Conservation (phyloP, 2,329 filamentous ascomycete species). For the Cercospora nicotianae region DNA sequence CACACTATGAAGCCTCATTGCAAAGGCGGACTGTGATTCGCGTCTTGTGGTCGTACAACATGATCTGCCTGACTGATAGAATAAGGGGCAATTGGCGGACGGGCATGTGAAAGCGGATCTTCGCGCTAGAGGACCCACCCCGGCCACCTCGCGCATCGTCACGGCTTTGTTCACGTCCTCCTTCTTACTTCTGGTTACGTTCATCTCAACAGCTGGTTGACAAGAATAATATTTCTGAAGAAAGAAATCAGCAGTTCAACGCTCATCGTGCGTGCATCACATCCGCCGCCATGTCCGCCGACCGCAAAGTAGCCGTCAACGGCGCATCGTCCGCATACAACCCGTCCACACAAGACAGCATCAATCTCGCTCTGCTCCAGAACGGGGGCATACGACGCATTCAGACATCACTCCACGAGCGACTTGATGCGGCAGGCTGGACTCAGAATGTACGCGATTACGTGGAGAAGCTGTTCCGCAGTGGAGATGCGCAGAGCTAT, state of each 20-base stretch:
- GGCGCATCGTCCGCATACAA: constrained; percentile 44
- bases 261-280: neutral
- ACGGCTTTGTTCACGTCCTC: neutral
- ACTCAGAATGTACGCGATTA: constrained; percentile 56
- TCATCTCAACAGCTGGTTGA: neutral
- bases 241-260: neutral
- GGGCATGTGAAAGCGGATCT: neutral
- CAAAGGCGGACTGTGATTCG: no score
- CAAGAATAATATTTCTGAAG: neutral
- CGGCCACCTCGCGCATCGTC: neutral
- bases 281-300: constrained; percentile 19
- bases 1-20: neutral
- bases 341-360: constrained; percentile 41
- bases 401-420: constrained; percentile 55
- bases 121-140: neutral
- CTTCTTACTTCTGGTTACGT: neutral
- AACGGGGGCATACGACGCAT: constrained; percentile 56
- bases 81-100: neutral
- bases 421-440: constrained; percentile 60
- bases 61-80: neutral
- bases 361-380: constrained; percentile 50
- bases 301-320: constrained; percentile 40
- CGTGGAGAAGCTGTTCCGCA: constrained; percentile 57
- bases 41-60: neutral
- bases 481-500: constrained; percentile 57